These are phyloP conservation scores for Penicillium hordei DNA, from an alignment of 2,329 filamentous ascomycete species.

Conservation along the genomic window DNA sequence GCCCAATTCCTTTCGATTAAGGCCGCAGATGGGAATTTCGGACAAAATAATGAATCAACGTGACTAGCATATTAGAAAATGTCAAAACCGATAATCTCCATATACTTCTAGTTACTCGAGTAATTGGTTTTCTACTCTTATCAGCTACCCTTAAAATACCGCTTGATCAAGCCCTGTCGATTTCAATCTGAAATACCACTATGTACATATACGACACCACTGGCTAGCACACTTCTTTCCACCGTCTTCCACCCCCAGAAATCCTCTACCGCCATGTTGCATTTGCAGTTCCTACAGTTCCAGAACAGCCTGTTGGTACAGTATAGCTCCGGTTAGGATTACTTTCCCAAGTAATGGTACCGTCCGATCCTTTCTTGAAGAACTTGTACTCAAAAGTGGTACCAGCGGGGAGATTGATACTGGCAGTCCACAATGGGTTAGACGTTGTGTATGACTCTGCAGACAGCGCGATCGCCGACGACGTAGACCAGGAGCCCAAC, in stretches of 20 bases:
- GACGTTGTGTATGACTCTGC: background rate
- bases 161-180: background rate
- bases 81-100: background rate
- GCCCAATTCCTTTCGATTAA: constrained; percentile 50
- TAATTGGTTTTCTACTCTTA: background rate
- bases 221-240: background rate
- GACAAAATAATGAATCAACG: constrained; percentile 6
- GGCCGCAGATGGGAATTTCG: no score
- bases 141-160: background rate
- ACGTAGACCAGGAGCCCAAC: background rate
- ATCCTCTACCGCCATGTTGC: background rate
- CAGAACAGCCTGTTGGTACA: background rate
- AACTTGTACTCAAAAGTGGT: background rate
- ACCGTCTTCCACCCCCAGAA: background rate
- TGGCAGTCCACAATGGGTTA: background rate
- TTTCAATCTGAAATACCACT: background rate
- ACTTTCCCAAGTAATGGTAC: background rate
- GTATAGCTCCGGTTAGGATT: background rate
- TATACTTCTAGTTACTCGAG: background rate
- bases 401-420: background rate
- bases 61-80: background rate
- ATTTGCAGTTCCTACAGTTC: background rate
- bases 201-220: background rate
- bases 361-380: background rate
- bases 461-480: background rate